A percentile compares a stretch with the other conserved stretches of the same genome.
Conservation (phyloP, 495 filamentous ascomycete genomes). For the Aspergillus nanangensis region DNA sequence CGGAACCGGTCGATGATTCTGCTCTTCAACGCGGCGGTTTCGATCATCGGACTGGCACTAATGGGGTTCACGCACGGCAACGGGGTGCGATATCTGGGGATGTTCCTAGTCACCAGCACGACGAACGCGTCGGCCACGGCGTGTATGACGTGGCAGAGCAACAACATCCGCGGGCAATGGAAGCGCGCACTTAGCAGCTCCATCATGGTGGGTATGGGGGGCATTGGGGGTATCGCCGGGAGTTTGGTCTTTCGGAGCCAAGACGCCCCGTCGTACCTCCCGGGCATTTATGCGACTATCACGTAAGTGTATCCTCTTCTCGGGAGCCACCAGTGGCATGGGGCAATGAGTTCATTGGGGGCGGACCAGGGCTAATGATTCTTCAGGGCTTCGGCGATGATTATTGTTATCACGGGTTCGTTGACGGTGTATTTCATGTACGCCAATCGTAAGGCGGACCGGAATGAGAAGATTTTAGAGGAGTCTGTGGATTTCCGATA, state of each 20-base stretch:
- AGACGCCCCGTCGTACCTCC: not conserved
- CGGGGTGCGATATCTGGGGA: constrained; percentile 3
- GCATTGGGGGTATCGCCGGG: not conserved
- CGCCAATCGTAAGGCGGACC: not conserved
- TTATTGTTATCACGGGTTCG: not conserved
- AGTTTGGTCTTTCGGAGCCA: not conserved
- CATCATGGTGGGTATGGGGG: not conserved
- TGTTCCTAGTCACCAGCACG: constrained; percentile 1
- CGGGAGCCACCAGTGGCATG: too few species aligned
- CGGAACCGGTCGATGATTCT: constrained; percentile 49
- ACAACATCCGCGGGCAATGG: constrained; percentile 1
- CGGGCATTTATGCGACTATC: not conserved
- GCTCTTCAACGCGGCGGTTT: constrained; percentile 39
- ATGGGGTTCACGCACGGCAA: constrained; percentile 31
- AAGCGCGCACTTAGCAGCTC: not conserved
- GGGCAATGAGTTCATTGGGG: not conserved
- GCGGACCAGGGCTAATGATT: not conserved
- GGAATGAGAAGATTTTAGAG: not conserved
- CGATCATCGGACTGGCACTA: constrained; percentile 38
- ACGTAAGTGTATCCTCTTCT: too few species aligned
- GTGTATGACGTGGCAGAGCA: not conserved
- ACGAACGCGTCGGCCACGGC: not conserved
- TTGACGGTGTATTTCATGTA: not conserved
- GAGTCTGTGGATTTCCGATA: not conserved
- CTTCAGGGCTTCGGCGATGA: not conserved